These are phyloP conservation scores for Sporobolomyces roseus DNA, from an alignment of 768 basidiomycete genomes.

Conservation along the genomic window DNA sequence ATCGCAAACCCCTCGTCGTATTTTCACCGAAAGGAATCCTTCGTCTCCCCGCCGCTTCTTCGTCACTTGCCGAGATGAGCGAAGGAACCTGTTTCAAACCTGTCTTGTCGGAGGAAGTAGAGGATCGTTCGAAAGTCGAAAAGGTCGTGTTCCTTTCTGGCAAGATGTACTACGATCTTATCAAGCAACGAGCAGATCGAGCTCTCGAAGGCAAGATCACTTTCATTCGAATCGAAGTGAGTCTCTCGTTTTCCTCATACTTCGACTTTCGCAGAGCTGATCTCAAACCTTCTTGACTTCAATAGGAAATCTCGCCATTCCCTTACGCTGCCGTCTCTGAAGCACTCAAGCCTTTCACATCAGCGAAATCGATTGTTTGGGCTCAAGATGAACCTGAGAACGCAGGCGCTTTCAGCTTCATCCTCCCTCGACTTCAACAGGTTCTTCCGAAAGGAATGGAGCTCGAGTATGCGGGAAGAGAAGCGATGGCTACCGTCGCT, in stretches of 20 bases:
- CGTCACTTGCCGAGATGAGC: slow-evolving; percentile 61
- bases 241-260: neutral
- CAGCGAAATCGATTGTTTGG: slow-evolving; percentile 56
- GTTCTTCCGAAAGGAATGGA: slow-evolving; percentile 54
- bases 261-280: neutral
- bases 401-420: slow-evolving; percentile 74
- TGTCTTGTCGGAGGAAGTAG: slow-evolving; percentile 59
- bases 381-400: slow-evolving; percentile 85
- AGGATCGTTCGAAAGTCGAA: slow-evolving; percentile 53
- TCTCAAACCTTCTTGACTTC: neutral
- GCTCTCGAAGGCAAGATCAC: slow-evolving; percentile 51
- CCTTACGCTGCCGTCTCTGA: slow-evolving; percentile 61
- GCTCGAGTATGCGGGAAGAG: slow-evolving; percentile 59
- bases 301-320: slow-evolving; percentile 81
- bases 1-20: slow-evolving; percentile 78
- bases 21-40: slow-evolving; percentile 80
- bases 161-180: slow-evolving; percentile 83
- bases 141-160: slow-evolving; percentile 73
- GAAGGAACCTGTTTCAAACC: slow-evolving; percentile 59
- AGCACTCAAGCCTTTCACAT: slow-evolving; percentile 55
- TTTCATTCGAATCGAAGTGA: slow-evolving; percentile 39
- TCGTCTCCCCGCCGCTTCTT: slow-evolving; percentile 69
- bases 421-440: slow-evolving; percentile 57
- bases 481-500: slow-evolving; percentile 68
- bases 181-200: slow-evolving; percentile 60